These are phyloP conservation scores for Microthyrium microscopicum DNA, from an alignment of 2,329 filamentous ascomycete species.

Conservation along the genomic window DNA sequence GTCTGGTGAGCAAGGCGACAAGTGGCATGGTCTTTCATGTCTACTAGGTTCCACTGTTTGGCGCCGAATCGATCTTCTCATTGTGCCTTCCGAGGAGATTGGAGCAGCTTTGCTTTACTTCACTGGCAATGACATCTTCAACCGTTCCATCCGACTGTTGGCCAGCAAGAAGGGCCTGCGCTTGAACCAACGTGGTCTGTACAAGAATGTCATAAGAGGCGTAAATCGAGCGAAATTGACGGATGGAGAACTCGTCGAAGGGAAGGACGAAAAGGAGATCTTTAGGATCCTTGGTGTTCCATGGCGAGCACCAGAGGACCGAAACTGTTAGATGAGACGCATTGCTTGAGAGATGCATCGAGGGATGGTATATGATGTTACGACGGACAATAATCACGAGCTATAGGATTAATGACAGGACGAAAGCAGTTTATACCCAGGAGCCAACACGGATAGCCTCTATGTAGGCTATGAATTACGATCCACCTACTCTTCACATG, in stretches of 20 bases:
- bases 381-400: too few relatives aligned
- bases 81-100: constrained; percentile 63
- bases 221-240: constrained; percentile 41
- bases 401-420: too few relatives aligned
- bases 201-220: constrained; percentile 49
- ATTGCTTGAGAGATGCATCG: too few relatives aligned
- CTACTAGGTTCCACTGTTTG: constrained; percentile 44
- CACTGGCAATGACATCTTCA: constrained; percentile 90
- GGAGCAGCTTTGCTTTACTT: constrained; percentile 89
- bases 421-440: too few relatives aligned
- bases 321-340: constrained; percentile 57
- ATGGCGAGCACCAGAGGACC: constrained; percentile 62
- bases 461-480: too few relatives aligned
- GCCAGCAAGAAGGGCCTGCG: constrained; percentile 69
- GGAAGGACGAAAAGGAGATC: constrained; percentile 58
- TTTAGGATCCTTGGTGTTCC: constrained; percentile 71
- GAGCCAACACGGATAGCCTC: too few relatives aligned
- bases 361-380: too few relatives aligned
- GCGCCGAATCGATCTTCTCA: constrained; percentile 70
- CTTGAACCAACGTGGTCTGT: constrained; percentile 71
- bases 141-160: constrained; percentile 65
- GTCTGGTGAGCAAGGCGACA: constrained; percentile 45
- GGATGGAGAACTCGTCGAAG: constrained; percentile 56
- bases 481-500: too few relatives aligned
- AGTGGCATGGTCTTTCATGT: constrained; percentile 78